Conservation (phyloP, 495 filamentous ascomycete species). For the Chaetomium fimeti region DNA sequence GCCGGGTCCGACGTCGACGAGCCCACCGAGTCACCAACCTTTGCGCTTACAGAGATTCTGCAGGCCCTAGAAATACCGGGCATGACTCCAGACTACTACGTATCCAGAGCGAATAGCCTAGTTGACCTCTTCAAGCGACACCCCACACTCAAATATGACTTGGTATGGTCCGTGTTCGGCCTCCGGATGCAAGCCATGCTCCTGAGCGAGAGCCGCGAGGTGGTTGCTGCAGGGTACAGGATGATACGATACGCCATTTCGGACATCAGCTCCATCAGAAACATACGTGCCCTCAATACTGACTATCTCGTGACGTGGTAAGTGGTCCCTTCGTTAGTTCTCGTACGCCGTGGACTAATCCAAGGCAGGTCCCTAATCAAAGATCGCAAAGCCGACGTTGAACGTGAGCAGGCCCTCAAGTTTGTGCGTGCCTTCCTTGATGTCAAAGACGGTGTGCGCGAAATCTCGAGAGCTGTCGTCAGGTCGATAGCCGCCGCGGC, state of each 20-base stretch:
- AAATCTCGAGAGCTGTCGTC: slow-evolving; percentile 82
- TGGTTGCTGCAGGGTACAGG: slow-evolving; percentile 90
- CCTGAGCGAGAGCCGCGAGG: slow-evolving; percentile 89
- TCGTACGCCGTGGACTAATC: background rate
- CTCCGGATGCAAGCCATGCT: slow-evolving; percentile 91
- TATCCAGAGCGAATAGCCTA: slow-evolving; percentile 82
- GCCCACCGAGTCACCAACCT: slow-evolving; percentile 83
- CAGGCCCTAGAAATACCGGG: slow-evolving; percentile 82
- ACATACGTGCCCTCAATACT: slow-evolving; percentile 80
- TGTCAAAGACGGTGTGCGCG: slow-evolving; percentile 85
- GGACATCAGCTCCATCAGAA: slow-evolving; percentile 82
- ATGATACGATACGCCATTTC: slow-evolving; percentile 93
- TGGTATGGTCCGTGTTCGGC: slow-evolving; percentile 93
- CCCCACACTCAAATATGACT: slow-evolving; percentile 90
- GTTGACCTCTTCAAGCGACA: slow-evolving; percentile 91
- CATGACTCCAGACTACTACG: slow-evolving; percentile 91
- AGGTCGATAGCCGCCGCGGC: slow-evolving; percentile 86
- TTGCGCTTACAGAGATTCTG: slow-evolving; percentile 81
- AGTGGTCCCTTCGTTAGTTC: slow-evolving; percentile 21
- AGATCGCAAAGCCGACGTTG: slow-evolving; percentile 91
- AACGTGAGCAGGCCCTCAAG: slow-evolving; percentile 94
- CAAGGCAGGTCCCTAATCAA: slow-evolving; percentile 73
- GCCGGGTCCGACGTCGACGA: slow-evolving; percentile 60
- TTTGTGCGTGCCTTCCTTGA: slow-evolving; percentile 95
- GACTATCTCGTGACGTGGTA: slow-evolving; percentile 84